Evolutionary conservation across 2,329 filamentous ascomycete genomes (phyloP).

Genomic region (Aspergillus tamarii): DNA sequence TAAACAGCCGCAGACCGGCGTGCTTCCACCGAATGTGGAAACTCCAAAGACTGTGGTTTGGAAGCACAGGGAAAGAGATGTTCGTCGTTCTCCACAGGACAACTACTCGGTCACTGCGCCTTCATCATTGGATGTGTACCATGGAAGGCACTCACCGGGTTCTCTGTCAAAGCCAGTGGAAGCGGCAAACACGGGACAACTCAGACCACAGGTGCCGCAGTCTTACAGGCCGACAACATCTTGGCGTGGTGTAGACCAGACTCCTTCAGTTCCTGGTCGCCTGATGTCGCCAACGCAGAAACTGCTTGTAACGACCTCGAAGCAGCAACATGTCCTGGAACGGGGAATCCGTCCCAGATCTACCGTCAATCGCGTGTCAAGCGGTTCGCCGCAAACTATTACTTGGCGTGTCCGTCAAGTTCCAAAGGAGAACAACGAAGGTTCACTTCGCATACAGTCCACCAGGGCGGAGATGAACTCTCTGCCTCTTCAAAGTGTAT

Average conservation of each 20-base stretch:
- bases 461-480: background rate
- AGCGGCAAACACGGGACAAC: slow-evolving; percentile 1
- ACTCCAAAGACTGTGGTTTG: background rate
- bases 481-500: background rate
- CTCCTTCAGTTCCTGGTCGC: background rate
- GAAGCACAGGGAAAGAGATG: background rate
- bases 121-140: background rate
- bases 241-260: slow-evolving; percentile 1
- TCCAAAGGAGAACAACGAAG: background rate
- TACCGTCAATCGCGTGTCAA: background rate
- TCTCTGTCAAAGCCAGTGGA: background rate
- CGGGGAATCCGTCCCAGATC: background rate
- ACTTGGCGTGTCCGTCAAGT: background rate
- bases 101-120: background rate
- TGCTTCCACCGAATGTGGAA: slow-evolving; percentile 3
- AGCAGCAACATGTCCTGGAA: background rate
- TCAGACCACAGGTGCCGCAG: background rate
- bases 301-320: background rate
- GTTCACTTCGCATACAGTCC: background rate
- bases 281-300: background rate
- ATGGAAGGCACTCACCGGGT: background rate
- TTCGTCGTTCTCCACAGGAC: background rate
- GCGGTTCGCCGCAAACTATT: background rate
- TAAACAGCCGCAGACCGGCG: background rate
- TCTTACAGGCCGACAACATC: background rate